Evolutionary conservation across 2,329 filamentous ascomycete species (phyloP), one percentile per base, ranked within the genome.

Genomic region (Pseudocercospora musae): DNA sequence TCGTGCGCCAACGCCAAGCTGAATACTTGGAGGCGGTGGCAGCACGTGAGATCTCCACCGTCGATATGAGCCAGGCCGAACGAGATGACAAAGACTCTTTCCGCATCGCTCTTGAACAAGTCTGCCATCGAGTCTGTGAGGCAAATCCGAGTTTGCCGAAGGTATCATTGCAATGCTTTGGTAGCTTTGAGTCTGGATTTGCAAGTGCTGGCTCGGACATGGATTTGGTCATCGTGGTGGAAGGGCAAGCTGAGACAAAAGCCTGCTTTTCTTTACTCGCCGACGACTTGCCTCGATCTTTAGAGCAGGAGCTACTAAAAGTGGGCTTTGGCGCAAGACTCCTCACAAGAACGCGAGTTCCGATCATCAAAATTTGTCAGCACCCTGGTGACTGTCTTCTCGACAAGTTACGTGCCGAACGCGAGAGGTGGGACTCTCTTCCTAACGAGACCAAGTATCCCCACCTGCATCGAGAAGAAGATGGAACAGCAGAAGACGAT

Each of bases 201-300:
- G 93, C 91, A 3, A 92, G 90, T 10, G 90, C 90, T 70, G 86
- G 87, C n/a, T 94, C 92, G 1, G 92, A 96, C 71, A 92, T 96
- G 89, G 93, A 97, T 75, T 84, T 96, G 29, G 90, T 89, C 8
- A 83, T 96, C 33, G 79, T 95, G 4, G 89, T 90, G 1, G 85
- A 72, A 57, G 67, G 72, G 21, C 60, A 68, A 7, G 63, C 57
- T 42, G 64, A 68, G 7, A 63, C 59, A 25, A 60, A 67, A 15
- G 68, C 72, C 10, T 63, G 66, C 64, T 71, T 73, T 57, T 72
- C 70, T 10, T 68, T 73, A 54, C 88, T 89, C 1, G 72, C 76
- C 20, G 78, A 82, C 49, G 79, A 83, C 57, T 81, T 95, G 59
- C 91, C 91, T 1, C 84, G 90, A 23, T 72, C 93, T 6, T 76